Evolutionary conservation across 2,329 filamentous ascomycete species (phyloP), one percentile per base, ranked within the genome.

Genomic region (Penicillium sclerotiorum): DNA sequence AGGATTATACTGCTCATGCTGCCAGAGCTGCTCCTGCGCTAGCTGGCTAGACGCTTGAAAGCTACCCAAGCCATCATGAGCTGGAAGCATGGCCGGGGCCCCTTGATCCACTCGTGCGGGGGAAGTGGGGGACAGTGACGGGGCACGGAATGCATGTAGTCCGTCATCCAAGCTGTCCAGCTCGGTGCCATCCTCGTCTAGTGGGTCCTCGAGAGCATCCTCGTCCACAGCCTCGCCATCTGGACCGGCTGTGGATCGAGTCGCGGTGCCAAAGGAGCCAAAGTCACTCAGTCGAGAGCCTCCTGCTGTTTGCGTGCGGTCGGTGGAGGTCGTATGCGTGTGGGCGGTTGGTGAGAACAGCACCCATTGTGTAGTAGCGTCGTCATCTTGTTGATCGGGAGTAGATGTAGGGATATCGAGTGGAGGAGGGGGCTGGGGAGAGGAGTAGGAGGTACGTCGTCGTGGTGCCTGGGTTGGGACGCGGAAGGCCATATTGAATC

Each of bases 121-220:
- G 60, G 72, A 47, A 56, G 71, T 59, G 41, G 69, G 61, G 57
- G 71, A 61, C 62, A 80, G 22, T 68, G 75, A 77, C 13, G 81
- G 77, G 37, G 90, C 85, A 44, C 90, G 84, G 66, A 96, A 96
- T 36, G 91, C 92, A 57, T 92, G 88, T 1, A 97, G 78, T 46
- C 95, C 92, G 65, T 93, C 92, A 68, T 97, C 93, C 33, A 97
- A 79, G 66, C 91, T 96, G 69, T 99, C 94, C 37, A 97, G 78
- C 68, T 97, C 93, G 50, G 90, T 88, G 7, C 77, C 76, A 21
- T 80, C 76, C 50, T 79, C 77, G 32, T 78, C 73, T 8, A 69
- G 44, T 12, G 59, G 59, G 54, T 90, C 87, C 23, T 89, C 88
- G 22, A 86, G 84, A 18, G 79, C 78, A 13, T 74, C 70, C 48